A percentile compares a stretch with the other conserved stretches of the same genome.
These are phyloP conservation scores for Microstegium vimineum DNA, from an alignment of 176 grass and related monocot genomes.

Conservation along the genomic window DNA sequence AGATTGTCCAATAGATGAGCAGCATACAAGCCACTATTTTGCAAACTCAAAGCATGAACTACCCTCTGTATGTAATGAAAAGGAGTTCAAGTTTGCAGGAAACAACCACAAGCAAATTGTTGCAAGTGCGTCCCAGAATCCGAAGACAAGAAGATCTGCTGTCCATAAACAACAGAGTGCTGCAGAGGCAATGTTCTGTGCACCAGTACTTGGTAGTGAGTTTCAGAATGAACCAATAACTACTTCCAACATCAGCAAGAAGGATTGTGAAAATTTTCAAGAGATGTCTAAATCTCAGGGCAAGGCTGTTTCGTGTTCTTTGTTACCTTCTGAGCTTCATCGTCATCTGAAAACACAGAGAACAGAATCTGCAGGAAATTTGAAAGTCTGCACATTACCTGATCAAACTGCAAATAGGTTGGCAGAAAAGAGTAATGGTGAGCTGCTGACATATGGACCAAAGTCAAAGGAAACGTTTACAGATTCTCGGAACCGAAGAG, in stretches of 20 bases:
- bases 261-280: not conserved
- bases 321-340: not conserved
- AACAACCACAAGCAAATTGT: conserved; percentile 1
- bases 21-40: conserved; percentile 26
- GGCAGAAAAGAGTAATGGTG: not conserved
- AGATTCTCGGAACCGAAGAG: conserved; percentile 32
- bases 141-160: conserved; percentile 14
- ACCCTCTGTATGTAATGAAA: not conserved
- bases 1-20: conserved; percentile 20
- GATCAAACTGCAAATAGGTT: conserved; percentile 9
- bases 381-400: not conserved
- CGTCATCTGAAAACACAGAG: conserved; percentile 23
- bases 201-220: conserved; percentile 7
- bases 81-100: not conserved
- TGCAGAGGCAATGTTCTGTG: not conserved
- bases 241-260: conserved; percentile 10
- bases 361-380: conserved; percentile 27
- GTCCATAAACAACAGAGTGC: conserved; percentile 1
- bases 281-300: conserved; percentile 11
- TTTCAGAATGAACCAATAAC: not conserved
- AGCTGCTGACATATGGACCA: not conserved
- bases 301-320: not conserved
- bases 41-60: conserved; percentile 26
- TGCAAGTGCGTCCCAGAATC: conserved; percentile 1
- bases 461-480: conserved; percentile 13